These are phyloP conservation scores for Hypoxylon rubiginosum DNA, from an alignment of 2,329 filamentous ascomycete species.

Conservation along the genomic window DNA sequence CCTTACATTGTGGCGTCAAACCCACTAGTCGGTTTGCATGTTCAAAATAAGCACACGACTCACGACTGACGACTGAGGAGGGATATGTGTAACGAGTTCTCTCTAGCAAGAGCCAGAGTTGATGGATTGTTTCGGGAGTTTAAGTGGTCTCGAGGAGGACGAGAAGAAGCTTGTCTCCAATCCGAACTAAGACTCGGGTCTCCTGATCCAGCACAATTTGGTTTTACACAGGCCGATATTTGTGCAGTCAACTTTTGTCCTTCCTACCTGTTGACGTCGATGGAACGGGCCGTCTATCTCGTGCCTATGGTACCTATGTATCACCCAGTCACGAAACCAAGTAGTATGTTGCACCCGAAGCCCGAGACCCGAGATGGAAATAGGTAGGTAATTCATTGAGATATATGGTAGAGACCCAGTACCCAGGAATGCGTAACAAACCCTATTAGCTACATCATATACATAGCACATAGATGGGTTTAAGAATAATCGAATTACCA, in stretches of 20 bases:
- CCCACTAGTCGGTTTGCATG: not conserved
- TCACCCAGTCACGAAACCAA: not conserved
- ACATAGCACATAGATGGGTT: no score
- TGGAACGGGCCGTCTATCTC: not conserved
- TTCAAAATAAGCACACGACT: not conserved
- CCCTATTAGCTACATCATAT: no score
- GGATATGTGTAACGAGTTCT: not conserved
- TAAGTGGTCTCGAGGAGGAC: conserved; percentile 11
- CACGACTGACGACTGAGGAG: not conserved
- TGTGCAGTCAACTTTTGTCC: not conserved
- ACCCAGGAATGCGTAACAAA: not conserved
- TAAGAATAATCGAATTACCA: not conserved
- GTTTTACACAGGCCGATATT: not conserved
- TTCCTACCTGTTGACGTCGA: not conserved
- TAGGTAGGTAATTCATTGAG: not conserved
- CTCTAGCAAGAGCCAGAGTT: conserved; percentile 3
- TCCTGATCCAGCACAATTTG: conserved; percentile 36
- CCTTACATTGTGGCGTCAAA: conserved; percentile 1
- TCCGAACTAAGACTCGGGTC: conserved; percentile 15
- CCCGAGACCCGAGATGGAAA: conserved; percentile 14
- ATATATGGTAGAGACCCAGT: not conserved
- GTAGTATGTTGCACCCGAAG: conserved; percentile 2
- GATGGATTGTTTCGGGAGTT: conserved; percentile 27
- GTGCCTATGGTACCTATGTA: not conserved
- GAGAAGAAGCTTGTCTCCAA: not conserved